These are phyloP conservation scores for Phytophthora cactorum DNA, from an alignment of 352 stramenopile species.

Conservation along the genomic window DNA sequence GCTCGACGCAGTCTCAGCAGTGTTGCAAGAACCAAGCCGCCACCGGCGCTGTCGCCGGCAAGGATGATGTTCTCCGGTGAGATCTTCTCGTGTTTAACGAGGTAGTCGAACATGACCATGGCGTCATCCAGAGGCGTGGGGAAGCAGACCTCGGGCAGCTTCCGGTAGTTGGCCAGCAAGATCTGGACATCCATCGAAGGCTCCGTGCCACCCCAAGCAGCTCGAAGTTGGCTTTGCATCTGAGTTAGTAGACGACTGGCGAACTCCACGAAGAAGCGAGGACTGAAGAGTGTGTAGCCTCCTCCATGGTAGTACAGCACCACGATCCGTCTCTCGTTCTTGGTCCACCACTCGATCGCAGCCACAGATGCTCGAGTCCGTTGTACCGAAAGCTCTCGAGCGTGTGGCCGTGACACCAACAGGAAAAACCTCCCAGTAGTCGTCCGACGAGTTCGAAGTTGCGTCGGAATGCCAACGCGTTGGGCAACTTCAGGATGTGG, in stretches of 20 bases:
- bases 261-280: constrained; percentile 62
- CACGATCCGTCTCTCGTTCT: constrained; percentile 33
- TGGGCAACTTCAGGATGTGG: constrained; percentile 47
- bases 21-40: constrained; percentile 49
- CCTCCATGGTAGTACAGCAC: constrained; percentile 71
- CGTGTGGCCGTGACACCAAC: constrained; percentile 26
- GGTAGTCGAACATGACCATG: constrained; percentile 51
- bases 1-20: constrained; percentile 45
- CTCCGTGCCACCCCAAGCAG: not conserved
- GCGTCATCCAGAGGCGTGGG: constrained; percentile 56
- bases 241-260: constrained; percentile 42
- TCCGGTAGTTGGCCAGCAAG: constrained; percentile 78
- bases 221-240: constrained; percentile 21
- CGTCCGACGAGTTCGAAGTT: constrained; percentile 47
- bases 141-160: constrained; percentile 51
- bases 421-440: constrained; percentile 36
- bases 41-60: constrained; percentile 62
- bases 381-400: constrained; percentile 45
- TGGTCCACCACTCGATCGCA: constrained; percentile 34
- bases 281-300: constrained; percentile 59
- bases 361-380: constrained; percentile 61
- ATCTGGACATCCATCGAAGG: constrained; percentile 42
- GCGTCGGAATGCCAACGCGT: constrained; percentile 41
- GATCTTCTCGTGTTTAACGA: constrained; percentile 37
- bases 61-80: constrained; percentile 42